Evolutionary conservation across 1,284 basidiomycete genomes (phyloP).

Genomic region (Prillingera fragicola): DNA sequence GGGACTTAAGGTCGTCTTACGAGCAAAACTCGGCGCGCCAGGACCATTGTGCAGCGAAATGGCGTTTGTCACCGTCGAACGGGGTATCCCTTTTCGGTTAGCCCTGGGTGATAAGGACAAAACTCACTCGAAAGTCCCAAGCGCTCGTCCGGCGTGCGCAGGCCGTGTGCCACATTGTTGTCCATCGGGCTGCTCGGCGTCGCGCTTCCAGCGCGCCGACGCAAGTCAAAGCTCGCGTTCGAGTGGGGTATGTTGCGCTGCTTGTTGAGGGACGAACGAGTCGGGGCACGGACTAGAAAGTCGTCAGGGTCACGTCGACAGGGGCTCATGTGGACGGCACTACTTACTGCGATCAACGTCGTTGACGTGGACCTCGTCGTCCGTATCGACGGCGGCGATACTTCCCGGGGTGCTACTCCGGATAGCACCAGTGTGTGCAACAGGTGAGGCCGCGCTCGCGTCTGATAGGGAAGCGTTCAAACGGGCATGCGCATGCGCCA

Average conservation of each 20-base stretch:
- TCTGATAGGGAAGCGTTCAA: no score
- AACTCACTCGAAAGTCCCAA: constrained; percentile 36
- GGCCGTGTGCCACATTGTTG: constrained; percentile 1
- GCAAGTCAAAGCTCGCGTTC: constrained; percentile 27
- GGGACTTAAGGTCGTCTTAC: no score
- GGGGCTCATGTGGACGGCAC: constrained; percentile 11
- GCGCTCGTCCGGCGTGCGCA: constrained; percentile 12
- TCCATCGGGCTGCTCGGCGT: constrained; percentile 16
- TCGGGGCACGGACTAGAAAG: constrained; percentile 16
- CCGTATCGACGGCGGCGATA: no score
- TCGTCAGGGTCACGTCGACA: not conserved
- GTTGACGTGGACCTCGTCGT: not conserved
- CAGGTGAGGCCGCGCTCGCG: no score
- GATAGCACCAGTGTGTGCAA: no score
- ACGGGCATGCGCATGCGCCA: no score
- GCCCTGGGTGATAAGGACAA: not conserved
- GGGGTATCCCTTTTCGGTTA: constrained; percentile 33
- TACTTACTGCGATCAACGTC: constrained; percentile 25
- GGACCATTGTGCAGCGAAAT: constrained; percentile 27
- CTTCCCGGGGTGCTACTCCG: no score
- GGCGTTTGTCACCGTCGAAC: constrained; percentile 34
- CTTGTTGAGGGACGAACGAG: constrained; percentile 9
- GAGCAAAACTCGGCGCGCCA: no score
- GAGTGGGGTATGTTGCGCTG: constrained; percentile 20
- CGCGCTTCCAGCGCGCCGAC: constrained; percentile 15